Evolutionary conservation across 306 rosid species (phyloP).

Genomic region (Hippophae rhamnoides): DNA sequence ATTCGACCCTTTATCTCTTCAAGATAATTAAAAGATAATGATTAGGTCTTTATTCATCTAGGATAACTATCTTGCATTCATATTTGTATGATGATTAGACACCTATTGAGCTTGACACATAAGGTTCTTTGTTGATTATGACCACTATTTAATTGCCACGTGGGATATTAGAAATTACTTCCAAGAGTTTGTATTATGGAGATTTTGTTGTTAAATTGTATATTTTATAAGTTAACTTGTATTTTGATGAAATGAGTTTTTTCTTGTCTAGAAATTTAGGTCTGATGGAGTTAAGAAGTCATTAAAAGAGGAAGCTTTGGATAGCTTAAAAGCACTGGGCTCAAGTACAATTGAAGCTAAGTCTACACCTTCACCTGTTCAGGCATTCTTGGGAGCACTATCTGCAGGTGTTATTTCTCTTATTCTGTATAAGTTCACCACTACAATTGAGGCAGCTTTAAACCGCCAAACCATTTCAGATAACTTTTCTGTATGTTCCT

Average conservation of each 20-base stretch:
- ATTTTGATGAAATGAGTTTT: conserved; percentile 18
- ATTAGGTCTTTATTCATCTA: too few relatives aligned
- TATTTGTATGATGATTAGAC: too few relatives aligned
- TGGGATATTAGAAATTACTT: too few relatives aligned
- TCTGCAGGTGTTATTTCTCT: conserved; percentile 74
- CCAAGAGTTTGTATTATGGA: too few relatives aligned
- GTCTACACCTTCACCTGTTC: conserved; percentile 64
- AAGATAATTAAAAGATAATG: too few relatives aligned
- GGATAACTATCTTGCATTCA: too few relatives aligned
- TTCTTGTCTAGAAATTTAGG: conserved; percentile 64
- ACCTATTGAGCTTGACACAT: too few relatives aligned
- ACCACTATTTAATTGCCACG: too few relatives aligned
- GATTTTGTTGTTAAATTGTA: too few relatives aligned
- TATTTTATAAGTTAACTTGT: neutral
- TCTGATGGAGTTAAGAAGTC: conserved; percentile 69
- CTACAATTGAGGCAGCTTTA: conserved; percentile 73
- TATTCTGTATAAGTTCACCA: conserved; percentile 73
- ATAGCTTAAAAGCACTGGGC: conserved; percentile 58
- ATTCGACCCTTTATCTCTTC: too few relatives aligned
- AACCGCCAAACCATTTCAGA: conserved; percentile 72
- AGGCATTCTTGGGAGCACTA: conserved; percentile 72
- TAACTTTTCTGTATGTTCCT: conserved; percentile 60
- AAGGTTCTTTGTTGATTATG: too few relatives aligned
- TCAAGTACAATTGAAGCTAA: conserved; percentile 46
- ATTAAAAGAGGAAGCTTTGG: conserved; percentile 70